Evolutionary conservation across 805 yeast species (phyloP).

Genomic region (Yamadazyma scolyti): DNA sequence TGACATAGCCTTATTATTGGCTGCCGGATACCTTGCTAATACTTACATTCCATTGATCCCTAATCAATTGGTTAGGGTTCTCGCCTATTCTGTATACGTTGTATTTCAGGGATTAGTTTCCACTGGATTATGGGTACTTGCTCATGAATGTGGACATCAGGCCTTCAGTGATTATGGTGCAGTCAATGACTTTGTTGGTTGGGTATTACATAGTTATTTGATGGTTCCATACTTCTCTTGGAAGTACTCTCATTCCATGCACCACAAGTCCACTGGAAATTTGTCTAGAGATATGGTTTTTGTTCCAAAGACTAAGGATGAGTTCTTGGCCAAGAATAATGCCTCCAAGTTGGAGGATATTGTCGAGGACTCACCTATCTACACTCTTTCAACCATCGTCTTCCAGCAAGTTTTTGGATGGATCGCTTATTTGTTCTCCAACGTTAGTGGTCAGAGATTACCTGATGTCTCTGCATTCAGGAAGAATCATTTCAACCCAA

Average conservation of each 20-base stretch:
- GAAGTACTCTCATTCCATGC: conserved; percentile 81
- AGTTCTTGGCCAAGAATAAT: conserved; percentile 40
- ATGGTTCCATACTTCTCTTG: conserved; percentile 86
- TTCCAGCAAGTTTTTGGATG: conserved; percentile 78
- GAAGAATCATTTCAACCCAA: conserved; percentile 69
- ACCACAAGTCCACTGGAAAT: conserved; percentile 89
- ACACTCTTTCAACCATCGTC: conserved; percentile 52
- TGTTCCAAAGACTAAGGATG: conserved; percentile 66
- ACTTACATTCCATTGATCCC: conserved; percentile 51
- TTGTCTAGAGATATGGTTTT: conserved; percentile 80
- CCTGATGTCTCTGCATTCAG: conserved; percentile 42
- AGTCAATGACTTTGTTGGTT: conserved; percentile 77
- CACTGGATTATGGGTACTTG: conserved; percentile 78
- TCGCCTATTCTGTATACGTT: conserved; percentile 22
- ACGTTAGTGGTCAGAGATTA: conserved; percentile 67
- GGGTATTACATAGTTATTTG: conserved; percentile 75
- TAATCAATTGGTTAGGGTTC: conserved; percentile 40
- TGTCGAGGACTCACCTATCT: conserved; percentile 72
- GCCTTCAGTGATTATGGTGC: conserved; percentile 72
- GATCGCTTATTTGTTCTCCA: conserved; percentile 60
- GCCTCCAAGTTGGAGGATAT: conserved; percentile 47
- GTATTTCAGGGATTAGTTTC: conserved; percentile 7
- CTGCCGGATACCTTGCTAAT: conserved; percentile 53
- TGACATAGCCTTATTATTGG: conserved; percentile 45
- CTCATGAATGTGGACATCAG: conserved; percentile 90